phyloP scores from a whole-genome alignment of 2,329 filamentous ascomycete species.

The Aspergillus brunneoviolaceus region DNA sequence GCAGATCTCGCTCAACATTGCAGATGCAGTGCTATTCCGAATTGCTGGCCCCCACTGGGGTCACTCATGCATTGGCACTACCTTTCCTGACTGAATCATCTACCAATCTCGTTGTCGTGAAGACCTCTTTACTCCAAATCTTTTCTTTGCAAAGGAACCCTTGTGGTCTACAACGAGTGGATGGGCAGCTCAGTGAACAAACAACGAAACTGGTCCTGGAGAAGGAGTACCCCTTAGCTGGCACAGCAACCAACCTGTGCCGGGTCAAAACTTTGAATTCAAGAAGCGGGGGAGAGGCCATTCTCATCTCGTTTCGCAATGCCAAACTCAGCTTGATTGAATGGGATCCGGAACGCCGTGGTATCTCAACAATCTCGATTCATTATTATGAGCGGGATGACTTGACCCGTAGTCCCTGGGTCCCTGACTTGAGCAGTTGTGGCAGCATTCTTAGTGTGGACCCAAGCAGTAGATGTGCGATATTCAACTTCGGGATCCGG shows the following conservation, averaged over 20 bases:
- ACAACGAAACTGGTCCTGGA: conserved; percentile 79
- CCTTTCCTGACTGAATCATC: conserved; percentile 74
- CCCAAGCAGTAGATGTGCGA: conserved; percentile 87
- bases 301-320: conserved; percentile 82
- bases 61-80: conserved; percentile 80
- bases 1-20: not conserved
- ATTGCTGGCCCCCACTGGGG: conserved; percentile 87
- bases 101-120: conserved; percentile 85
- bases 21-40: conserved; percentile 97
- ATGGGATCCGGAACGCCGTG: conserved; percentile 81
- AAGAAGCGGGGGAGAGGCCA: conserved; percentile 76
- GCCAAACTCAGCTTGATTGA: conserved; percentile 91
- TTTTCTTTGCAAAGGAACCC: conserved; percentile 69
- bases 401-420: conserved; percentile 77
- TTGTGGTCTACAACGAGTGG: conserved; percentile 44
- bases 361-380: conserved; percentile 85
- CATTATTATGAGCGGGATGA: conserved; percentile 98
- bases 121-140: conserved; percentile 88
- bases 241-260: conserved; percentile 79
- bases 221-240: conserved; percentile 78
- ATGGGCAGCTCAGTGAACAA: conserved; percentile 61
- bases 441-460: conserved; percentile 83
- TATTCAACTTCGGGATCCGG: conserved; percentile 84
- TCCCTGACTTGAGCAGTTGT: conserved; percentile 70
- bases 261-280: conserved; percentile 71